Percentiles rank a stretch among this genome's conserved stretches.
Conservation (phyloP, 2,329 filamentous ascomycete species). For the Colletotrichum ledebouriae region DNA sequence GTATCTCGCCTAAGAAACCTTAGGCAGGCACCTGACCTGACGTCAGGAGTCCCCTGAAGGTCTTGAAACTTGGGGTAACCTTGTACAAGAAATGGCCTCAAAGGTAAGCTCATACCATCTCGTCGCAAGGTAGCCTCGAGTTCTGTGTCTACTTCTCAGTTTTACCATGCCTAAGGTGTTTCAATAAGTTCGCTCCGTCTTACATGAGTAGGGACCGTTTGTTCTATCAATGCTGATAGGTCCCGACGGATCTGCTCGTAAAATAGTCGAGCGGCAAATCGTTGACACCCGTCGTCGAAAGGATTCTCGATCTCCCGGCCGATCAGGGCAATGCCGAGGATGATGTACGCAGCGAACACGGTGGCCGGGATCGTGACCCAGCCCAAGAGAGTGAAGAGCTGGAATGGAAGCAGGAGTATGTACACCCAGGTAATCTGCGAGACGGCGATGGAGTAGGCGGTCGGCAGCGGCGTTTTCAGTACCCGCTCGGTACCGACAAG, state of each 20-base stretch:
- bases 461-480: conserved; percentile 79
- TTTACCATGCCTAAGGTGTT: too few species aligned
- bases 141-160: too few species aligned
- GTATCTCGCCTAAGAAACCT: too few species aligned
- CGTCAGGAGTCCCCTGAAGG: too few species aligned
- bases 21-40: too few species aligned
- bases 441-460: conserved; percentile 82
- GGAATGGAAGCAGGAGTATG: conserved; percentile 79
- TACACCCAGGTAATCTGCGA: conserved; percentile 84
- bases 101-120: too few species aligned
- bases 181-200: too few species aligned
- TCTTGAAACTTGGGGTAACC: too few species aligned
- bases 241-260: conserved; percentile 58
- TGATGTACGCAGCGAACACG: conserved; percentile 77
- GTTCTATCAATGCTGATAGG: too few species aligned
- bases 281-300: conserved; percentile 77
- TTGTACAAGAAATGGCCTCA: too few species aligned
- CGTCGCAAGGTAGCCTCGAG: too few species aligned
- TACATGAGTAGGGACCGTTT: too few species aligned
- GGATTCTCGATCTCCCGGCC: conserved; percentile 78
- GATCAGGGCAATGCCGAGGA: conserved; percentile 61
- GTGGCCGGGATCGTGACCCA: conserved; percentile 69
- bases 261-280: conserved; percentile 74
- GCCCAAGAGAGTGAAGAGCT: conserved; percentile 70
- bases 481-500: conserved; percentile 78